Evolutionary conservation across 169 alveolate genomes (phyloP).

Genomic region (Plasmodium chabaudi): DNA sequence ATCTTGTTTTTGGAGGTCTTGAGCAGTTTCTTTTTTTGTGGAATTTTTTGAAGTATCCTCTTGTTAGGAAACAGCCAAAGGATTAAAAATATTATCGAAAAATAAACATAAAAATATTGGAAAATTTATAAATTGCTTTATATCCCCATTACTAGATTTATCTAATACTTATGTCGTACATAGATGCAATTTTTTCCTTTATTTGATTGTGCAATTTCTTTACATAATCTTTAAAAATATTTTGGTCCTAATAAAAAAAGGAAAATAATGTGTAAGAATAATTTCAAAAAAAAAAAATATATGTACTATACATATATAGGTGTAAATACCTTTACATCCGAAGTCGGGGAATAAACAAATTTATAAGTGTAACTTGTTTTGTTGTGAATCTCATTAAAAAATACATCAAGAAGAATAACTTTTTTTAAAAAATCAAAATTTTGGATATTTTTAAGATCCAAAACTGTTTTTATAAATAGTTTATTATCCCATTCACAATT

Average conservation of each 20-base stretch:
- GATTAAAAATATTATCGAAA: neutral
- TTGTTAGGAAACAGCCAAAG: conserved; percentile 4
- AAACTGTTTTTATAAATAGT: conserved; percentile 43
- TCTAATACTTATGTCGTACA: conserved; percentile 29
- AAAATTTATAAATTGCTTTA: too few species aligned
- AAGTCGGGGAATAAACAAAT: conserved; percentile 38
- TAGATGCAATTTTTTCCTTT: conserved; percentile 14
- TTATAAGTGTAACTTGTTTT: conserved; percentile 62
- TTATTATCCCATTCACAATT: conserved; percentile 43
- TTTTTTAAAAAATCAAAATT: conserved; percentile 10
- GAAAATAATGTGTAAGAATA: neutral
- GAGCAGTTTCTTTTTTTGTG: conserved; percentile 73
- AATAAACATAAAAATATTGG: neutral
- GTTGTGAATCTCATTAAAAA: neutral
- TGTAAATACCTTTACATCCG: conserved; percentile 18
- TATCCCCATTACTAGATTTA: neutral
- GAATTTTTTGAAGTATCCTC: conserved; percentile 60
- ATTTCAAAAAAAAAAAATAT: too few species aligned
- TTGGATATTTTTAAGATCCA: conserved; percentile 17
- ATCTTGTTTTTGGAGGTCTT: conserved; percentile 63
- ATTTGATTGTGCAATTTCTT: conserved; percentile 44
- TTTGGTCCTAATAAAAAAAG: conserved; percentile 37
- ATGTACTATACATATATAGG: too few species aligned
- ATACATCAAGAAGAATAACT: conserved; percentile 38
- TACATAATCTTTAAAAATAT: conserved; percentile 31